Base-by-base conservation (phyloP, 2,329 filamentous ascomycete species). In the Aureobasidium sp. region DNA sequence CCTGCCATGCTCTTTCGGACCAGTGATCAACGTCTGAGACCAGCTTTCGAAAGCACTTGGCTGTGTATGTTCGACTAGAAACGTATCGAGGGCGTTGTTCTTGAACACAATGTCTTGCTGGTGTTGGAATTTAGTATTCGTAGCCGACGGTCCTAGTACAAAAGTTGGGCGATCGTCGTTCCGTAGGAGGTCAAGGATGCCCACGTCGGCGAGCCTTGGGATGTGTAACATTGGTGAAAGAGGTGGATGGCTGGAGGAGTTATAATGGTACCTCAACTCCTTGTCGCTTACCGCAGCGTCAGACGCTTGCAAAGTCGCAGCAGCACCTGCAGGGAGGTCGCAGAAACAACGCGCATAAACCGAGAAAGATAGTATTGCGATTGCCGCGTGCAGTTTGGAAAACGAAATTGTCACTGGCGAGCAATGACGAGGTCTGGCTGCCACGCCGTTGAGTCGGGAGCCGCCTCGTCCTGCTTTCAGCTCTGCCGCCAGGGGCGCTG, bases 151-250 rank as follows among this genome's bases (percentile, higher is more conserved):
- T 51, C 56, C 62, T 11, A 60, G 34, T 12, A 63, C 48, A 31
- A 63, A 63, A 11, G 62, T 59, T 9, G 62, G 62, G 6, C 62
- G 62, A 39, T 60, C 55, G 47, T 63, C 62, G 25, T 53, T 15
- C 3, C n/a, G 34, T 34, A 63, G 36, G 22, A 63, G 62, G 15
- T 59, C 53, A 22, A 63, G 56, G 17, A 63, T 55, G 27, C 62
- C 62, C n/a, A 63, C 53, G 25, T 63, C 55, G 29, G 37, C 55
- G 25, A 63, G 53, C 15, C 41, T 41, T 11, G 45, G 37, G 17
- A 31, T 15, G 15, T 42, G 20, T 41, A 11, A 49, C 57, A 60
- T 60, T 41, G 34, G 29, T 29, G n/a, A 7, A 11, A 25, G 5
- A 37, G 4, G 1, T 6, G 27, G 20, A 15, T 29, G 5, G 29